phyloP scores from a whole-genome alignment of 2,329 filamentous ascomycete genomes.

The Aureobasidium zeae region DNA sequence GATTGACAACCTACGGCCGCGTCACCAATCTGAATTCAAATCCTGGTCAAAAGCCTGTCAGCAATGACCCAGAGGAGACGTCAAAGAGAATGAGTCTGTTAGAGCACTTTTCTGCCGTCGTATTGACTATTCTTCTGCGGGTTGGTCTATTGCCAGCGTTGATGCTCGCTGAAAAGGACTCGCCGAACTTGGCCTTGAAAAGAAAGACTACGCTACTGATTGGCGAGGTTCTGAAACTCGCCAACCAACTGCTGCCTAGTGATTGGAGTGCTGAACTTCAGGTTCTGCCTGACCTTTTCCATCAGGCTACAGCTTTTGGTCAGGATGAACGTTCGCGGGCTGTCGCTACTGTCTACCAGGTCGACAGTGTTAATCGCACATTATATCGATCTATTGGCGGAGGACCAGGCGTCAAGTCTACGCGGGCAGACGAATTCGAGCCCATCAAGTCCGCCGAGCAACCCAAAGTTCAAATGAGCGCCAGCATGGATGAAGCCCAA shows the following conservation, averaged over 20 bases:
- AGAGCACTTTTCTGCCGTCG: constrained; percentile 84
- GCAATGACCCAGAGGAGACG: constrained; percentile 58
- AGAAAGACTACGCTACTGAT: constrained; percentile 85
- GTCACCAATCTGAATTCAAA: constrained; percentile 72
- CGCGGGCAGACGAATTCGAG: constrained; percentile 8
- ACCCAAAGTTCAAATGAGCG: constrained; percentile 47
- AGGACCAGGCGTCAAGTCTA: constrained; percentile 5
- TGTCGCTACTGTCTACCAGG: constrained; percentile 89
- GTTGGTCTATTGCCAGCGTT: constrained; percentile 55
- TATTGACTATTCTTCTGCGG: constrained; percentile 76
- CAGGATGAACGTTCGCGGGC: constrained; percentile 68
- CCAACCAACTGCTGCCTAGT: constrained; percentile 73
- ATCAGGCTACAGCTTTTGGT: constrained; percentile 62
- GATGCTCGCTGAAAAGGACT: constrained; percentile 55
- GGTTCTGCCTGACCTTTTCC: constrained; percentile 75
- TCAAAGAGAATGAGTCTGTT: constrained; percentile 64
- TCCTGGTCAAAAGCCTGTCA: constrained; percentile 41
- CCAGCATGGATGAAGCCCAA: constrained; percentile 53
- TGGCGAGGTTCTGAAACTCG: constrained; percentile 82
- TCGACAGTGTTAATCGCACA: constrained; percentile 92
- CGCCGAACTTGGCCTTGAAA: constrained; percentile 61
- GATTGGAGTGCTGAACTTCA: constrained; percentile 78
- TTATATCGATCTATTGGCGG: constrained; percentile 59
- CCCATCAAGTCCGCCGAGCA: constrained; percentile 32
- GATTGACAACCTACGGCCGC: constrained; percentile 92